Conservation (phyloP, 495 filamentous ascomycete genomes). For the Penicillium salamii region DNA sequence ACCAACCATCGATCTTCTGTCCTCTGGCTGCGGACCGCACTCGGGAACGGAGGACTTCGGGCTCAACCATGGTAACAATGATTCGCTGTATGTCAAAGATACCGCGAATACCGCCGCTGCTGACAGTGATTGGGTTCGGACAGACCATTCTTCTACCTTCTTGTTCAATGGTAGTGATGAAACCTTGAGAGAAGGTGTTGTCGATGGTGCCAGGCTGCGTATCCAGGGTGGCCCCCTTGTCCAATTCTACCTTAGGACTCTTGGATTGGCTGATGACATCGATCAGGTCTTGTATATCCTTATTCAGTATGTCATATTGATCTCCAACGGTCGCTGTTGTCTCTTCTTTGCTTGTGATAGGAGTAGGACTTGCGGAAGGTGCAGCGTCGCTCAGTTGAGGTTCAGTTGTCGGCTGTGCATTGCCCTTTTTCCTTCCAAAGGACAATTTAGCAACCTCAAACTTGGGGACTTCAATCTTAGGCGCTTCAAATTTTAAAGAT, state of each 20-base stretch:
- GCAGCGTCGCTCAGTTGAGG: background rate
- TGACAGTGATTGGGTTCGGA: conserved; percentile 17
- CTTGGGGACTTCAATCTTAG: too few species aligned
- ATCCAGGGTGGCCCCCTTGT: background rate
- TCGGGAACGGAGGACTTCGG: conserved; percentile 9
- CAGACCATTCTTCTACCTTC: conserved; percentile 2
- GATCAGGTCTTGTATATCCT: too few species aligned
- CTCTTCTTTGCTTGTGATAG: too few species aligned
- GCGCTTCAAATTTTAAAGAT: background rate
- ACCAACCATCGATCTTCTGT: conserved; percentile 18
- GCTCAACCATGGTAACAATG: conserved; percentile 14
- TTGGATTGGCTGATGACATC: too few species aligned
- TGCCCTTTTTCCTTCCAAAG: background rate
- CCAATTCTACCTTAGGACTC: too few species aligned
- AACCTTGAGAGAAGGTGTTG: background rate
- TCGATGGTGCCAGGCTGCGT: background rate
- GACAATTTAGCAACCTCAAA: conserved; percentile 1
- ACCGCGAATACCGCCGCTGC: conserved; percentile 14
- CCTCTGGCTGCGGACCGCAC: conserved; percentile 9
- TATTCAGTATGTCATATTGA: too few species aligned
- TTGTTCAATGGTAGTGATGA: background rate
- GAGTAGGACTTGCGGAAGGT: background rate
- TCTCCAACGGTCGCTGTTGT: too few species aligned
- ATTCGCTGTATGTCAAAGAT: conserved; percentile 20
- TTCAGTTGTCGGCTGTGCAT: background rate